Evolutionary conservation across 2,329 filamentous ascomycete genomes (phyloP), one percentile per base, ranked within the genome.

Genomic region (Aspergillus hortae): DNA sequence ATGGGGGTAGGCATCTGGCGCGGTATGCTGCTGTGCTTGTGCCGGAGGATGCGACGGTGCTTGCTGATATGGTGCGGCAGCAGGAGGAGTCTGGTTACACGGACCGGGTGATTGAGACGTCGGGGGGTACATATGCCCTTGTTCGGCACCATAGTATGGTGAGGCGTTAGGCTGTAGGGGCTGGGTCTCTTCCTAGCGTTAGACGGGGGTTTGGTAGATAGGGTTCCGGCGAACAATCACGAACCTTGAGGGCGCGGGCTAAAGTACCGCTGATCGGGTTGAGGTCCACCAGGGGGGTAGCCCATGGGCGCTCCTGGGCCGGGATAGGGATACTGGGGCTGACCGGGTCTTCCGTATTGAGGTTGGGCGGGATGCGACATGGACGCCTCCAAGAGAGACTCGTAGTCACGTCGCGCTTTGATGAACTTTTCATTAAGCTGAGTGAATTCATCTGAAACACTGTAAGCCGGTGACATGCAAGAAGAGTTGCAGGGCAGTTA

Each of bases 371-470:
- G 88, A 61, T 96, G 92, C 1, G 92, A 86, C 92, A 99, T 97
- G 51, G 92, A 97, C 15, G 90, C 88, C 72, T 99, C 94, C 17
- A 99, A 79, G n/a, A 99, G 80, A 27, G 89, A 86, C 74, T 99
- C 94, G 69, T 99, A 99, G 73, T 99, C 94, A 63, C 92, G 84
- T 58, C 94, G 87, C 43, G 94, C 94, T 74, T 99, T 99, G 79
- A 99, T 97, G 72, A 99, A 99, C 75, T 97, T 97, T 72, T 99
- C 94, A 66, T 99, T 99, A 56, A 99, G 78, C 69, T 97, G 92
- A 2, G 94, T 96, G 67, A 99, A 97, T 71, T 99, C 94, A 73
- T 99, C 94, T 95, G 59, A 9, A 43, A 15, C 41, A 2, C 14
- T 32, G 51, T 66, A 12, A 67, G 61, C 38, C 4, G 40, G 23